These are phyloP conservation scores for Besnoitia besnoiti DNA, from an alignment of 169 alveolate genomes.

Conservation along the genomic window DNA sequence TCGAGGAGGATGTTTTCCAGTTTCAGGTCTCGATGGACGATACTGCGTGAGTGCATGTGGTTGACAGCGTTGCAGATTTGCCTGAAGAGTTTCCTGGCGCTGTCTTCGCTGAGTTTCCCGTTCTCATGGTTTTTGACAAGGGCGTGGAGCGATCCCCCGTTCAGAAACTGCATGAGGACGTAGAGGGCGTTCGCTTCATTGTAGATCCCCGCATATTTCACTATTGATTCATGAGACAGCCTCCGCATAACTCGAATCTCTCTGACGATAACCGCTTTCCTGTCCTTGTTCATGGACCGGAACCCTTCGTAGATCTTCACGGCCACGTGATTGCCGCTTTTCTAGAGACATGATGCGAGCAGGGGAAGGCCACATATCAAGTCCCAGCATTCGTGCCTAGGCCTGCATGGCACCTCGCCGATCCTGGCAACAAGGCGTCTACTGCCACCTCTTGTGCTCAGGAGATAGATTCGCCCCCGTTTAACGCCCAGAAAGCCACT, in stretches of 20 bases:
- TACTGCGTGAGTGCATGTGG: slow-evolving; percentile 80
- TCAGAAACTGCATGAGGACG: slow-evolving; percentile 82
- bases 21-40: slow-evolving; percentile 88
- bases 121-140: slow-evolving; percentile 77
- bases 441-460: too few species aligned
- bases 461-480: too few species aligned
- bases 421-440: too few species aligned
- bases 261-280: slow-evolving; percentile 80
- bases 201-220: slow-evolving; percentile 70
- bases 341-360: neutral
- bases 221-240: slow-evolving; percentile 79
- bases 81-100: slow-evolving; percentile 75
- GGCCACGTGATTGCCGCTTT: slow-evolving; percentile 80
- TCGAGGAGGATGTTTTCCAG: slow-evolving; percentile 83
- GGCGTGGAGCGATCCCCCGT: slow-evolving; percentile 83
- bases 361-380: neutral
- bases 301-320: slow-evolving; percentile 87
- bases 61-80: slow-evolving; percentile 76
- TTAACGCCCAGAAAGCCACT: too few species aligned
- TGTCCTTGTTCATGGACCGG: slow-evolving; percentile 78
- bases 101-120: slow-evolving; percentile 80
- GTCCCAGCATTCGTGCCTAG: neutral
- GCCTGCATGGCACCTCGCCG: too few species aligned
- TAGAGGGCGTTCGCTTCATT: slow-evolving; percentile 64
- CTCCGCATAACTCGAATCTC: slow-evolving; percentile 82